Evolutionary conservation across 371 early-diverging fungal species (phyloP).

Genomic region (Sporodiniella umbellata): DNA sequence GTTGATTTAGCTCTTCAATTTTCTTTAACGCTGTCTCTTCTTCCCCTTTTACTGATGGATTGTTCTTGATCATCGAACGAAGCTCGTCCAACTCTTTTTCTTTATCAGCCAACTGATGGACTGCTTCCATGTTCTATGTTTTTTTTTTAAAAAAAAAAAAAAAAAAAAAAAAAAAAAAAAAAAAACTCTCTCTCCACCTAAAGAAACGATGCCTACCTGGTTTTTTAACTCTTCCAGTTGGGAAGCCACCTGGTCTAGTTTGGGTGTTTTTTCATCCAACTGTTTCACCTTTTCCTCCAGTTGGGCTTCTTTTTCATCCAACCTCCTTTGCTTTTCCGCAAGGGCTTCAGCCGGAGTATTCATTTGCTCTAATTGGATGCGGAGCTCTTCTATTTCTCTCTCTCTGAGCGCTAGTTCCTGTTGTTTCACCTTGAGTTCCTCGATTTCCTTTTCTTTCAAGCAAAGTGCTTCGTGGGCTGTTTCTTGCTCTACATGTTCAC

Average conservation of each 20-base stretch:
- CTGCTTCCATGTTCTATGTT: conserved; percentile 39
- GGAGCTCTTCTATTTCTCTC: conserved; percentile 25
- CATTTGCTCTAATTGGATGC: conserved; percentile 17
- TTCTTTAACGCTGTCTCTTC: conserved; percentile 23
- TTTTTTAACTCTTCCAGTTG: conserved; percentile 34
- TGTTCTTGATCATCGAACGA: conserved; percentile 17
- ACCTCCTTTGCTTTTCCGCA: conserved; percentile 24
- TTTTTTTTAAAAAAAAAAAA: background rate
- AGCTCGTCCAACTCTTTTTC: conserved; percentile 41
- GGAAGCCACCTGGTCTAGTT: conserved; percentile 22
- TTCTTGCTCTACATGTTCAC: conserved; percentile 10
- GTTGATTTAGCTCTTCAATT: conserved; percentile 30
- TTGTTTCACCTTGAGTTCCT: conserved; percentile 19
- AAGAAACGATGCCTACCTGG: conserved; percentile 17
- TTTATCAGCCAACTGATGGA: conserved; percentile 30
- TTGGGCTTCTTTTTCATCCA: conserved; percentile 25
- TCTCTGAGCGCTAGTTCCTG: conserved; percentile 25
- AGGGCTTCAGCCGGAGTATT: conserved; percentile 11
- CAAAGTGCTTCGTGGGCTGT: background rate
- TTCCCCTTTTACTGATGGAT: conserved; percentile 15
- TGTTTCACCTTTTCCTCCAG: conserved; percentile 21
- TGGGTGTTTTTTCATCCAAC: conserved; percentile 21
- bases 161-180: too few species aligned
- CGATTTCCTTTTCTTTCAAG: conserved; percentile 2
- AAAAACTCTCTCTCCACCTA: background rate